Conservation (phyloP, 345 rosid genomes). For the Eucalyptus erythrocorys region DNA sequence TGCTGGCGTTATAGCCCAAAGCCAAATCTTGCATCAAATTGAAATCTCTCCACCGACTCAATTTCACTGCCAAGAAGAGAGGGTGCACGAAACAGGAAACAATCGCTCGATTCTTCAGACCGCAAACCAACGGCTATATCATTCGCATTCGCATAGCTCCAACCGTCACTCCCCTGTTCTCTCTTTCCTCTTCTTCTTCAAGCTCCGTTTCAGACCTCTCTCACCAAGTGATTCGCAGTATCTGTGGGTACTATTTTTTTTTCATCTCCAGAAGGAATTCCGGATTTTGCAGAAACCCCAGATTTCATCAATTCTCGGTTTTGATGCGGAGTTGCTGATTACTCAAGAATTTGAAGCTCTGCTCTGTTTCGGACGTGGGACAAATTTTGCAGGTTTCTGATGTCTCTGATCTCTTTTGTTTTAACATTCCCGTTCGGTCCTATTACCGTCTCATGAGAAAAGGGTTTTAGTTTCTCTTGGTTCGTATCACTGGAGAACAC, state of each 20-base stretch:
- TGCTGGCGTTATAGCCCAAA: no score
- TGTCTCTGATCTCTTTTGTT: neutral
- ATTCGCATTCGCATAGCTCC: neutral
- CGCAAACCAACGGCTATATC: neutral
- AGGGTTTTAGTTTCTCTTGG: neutral
- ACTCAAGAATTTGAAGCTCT: neutral
- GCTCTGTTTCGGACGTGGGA: neutral
- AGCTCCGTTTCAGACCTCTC: neutral
- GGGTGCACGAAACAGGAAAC: neutral
- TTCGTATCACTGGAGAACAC: neutral
- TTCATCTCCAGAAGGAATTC: neutral
- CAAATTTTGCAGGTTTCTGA: neutral
- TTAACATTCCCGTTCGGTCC: neutral
- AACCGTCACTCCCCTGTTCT: neutral
- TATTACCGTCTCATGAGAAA: neutral
- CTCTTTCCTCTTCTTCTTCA: neutral
- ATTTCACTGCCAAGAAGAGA: neutral
- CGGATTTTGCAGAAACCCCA: neutral
- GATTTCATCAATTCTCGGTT: neutral
- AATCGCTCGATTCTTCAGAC: neutral
- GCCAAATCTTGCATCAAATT: neutral
- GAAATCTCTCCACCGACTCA: neutral
- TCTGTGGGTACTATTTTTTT: neutral
- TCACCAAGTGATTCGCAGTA: neutral
- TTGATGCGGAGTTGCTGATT: neutral